A percentile compares a stretch with the other conserved stretches of the same genome.
Conservation (phyloP, 805 yeast genomes). For the Cyberlindnera veronae region DNA sequence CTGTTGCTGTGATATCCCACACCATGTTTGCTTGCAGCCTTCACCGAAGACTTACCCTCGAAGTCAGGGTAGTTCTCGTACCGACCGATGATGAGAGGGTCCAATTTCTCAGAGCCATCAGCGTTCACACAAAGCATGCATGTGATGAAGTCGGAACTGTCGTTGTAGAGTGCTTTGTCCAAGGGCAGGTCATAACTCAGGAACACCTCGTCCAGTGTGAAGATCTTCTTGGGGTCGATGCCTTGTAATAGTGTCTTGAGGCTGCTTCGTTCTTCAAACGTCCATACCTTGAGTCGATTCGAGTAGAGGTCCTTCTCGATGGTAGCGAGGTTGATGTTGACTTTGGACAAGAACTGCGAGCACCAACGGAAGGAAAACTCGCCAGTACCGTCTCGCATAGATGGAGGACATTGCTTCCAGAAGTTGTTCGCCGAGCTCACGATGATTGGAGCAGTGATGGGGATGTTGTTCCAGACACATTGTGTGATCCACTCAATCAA, state of each 20-base stretch:
- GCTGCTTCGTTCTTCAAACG: constrained; percentile 50
- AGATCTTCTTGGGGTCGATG: constrained; percentile 50
- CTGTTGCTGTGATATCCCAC: constrained; percentile 56
- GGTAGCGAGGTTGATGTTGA: constrained; percentile 50
- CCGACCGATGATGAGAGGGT: constrained; percentile 59
- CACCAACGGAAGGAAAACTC: constrained; percentile 66
- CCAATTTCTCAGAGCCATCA: constrained; percentile 59
- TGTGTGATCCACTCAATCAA: constrained; percentile 69
- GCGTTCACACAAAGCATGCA: constrained; percentile 61
- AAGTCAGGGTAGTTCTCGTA: constrained; percentile 46
- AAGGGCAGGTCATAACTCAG: constrained; percentile 57
- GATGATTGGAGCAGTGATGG: constrained; percentile 59
- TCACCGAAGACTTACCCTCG: constrained; percentile 36
- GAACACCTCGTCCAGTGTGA: constrained; percentile 59
- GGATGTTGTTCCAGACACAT: constrained; percentile 63
- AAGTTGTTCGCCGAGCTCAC: constrained; percentile 61
- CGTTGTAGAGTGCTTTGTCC: constrained; percentile 49
- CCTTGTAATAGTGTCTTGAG: constrained; percentile 43
- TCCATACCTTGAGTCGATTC: constrained; percentile 54
- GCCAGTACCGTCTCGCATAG: constrained; percentile 58
- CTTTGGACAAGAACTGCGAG: constrained; percentile 37
- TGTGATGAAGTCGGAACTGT: constrained; percentile 42
- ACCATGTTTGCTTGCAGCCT: constrained; percentile 48
- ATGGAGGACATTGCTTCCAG: constrained; percentile 56
- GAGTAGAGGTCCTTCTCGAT: constrained; percentile 39